A percentile compares a stretch with the other conserved stretches of the same genome.
These are phyloP conservation scores for Hibiscus trionum DNA, from an alignment of 345 rosid species.

Conservation along the genomic window DNA sequence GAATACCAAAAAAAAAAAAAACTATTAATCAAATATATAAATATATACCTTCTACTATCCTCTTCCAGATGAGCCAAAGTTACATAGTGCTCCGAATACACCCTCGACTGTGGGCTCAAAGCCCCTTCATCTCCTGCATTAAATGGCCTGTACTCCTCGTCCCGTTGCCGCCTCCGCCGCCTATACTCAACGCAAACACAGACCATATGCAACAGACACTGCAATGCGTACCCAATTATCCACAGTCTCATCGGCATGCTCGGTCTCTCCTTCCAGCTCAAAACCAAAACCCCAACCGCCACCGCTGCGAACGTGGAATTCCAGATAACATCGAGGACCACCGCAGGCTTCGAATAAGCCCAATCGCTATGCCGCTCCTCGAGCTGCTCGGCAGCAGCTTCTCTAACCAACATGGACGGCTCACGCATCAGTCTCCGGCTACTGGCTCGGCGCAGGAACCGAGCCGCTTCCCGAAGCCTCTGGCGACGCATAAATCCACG, in stretches of 20 bases:
- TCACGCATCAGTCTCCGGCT: slow-evolving; percentile 84
- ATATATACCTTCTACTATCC: slow-evolving; percentile 49
- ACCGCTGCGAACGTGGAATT: slow-evolving; percentile 74
- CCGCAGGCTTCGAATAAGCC: slow-evolving; percentile 96
- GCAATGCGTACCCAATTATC: slow-evolving; percentile 75
- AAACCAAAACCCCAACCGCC: slow-evolving; percentile 47
- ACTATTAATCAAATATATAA: not conserved
- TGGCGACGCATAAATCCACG: slow-evolving; percentile 51
- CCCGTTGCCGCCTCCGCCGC: slow-evolving; percentile 53
- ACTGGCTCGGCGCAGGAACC: slow-evolving; percentile 83
- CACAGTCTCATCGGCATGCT: slow-evolving; percentile 77
- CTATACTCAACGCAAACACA: slow-evolving; percentile 76
- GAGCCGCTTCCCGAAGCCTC: slow-evolving; percentile 68
- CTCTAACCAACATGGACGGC: slow-evolving; percentile 93
- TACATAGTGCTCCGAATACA: slow-evolving; percentile 51
- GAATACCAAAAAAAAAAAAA: not conserved
- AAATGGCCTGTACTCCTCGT: slow-evolving; percentile 24
- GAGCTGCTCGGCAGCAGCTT: slow-evolving; percentile 92
- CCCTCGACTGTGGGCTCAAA: slow-evolving; percentile 41
- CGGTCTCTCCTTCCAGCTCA: slow-evolving; percentile 60
- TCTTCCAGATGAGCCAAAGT: slow-evolving; percentile 59
- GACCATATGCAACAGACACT: slow-evolving; percentile 77
- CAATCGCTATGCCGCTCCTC: slow-evolving; percentile 99
- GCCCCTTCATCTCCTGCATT: slow-evolving; percentile 33
- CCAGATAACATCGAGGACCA: slow-evolving; percentile 76